Evolutionary conservation across 305 asterid genomes (phyloP), one percentile per base, ranked within the genome.

Genomic region (Solanum hybrid): DNA sequence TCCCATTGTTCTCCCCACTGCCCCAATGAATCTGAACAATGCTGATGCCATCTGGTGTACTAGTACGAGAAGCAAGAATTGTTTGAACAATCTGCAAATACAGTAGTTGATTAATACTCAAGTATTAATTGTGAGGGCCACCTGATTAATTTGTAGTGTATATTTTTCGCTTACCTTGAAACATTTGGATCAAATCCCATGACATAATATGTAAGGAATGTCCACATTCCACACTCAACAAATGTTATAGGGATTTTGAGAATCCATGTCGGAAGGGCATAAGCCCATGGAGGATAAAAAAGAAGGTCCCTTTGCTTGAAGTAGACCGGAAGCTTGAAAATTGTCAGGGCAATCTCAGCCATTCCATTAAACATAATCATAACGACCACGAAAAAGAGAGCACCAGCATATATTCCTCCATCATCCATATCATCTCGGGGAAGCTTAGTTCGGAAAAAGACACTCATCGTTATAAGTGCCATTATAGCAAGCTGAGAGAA

Each of bases 1-100:
- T 56, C 91, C 92, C 95, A 95, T 93, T 89, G 94, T 94, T 90
- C 98, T 94, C 5, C 98, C 97, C 7, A 92, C 90, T 78, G 96
- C 94, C 37, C 97, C 98, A 73, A 96, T 93, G 78, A 93, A 91
- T 35, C 97, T 90, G 90, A 96, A 96, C 88, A 96, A 88, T 13
- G 92, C 95, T 26, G 90, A 88, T 13, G 98, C 96, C 82, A 91
- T 84, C 81, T 95, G 98, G 88, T 93, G 92, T 29, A 93, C 89
- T n/a, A 90, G 8, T 78, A 96, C 22, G 76, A 95, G 89, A 88
- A 95, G 12, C 40, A 96, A 42, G 85, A 92, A 93, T 45, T 95
- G 98, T 92, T 92, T 94, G 73, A 93, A n/a, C 36, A 94, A 89
- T 88, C 98, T 95, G 94, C 82, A 45, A 88, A 13, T 40, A 24